Evolutionary conservation across 495 filamentous ascomycete genomes (phyloP), one percentile per base, ranked within the genome.

Genomic region (Trichoderma asperelloides): DNA sequence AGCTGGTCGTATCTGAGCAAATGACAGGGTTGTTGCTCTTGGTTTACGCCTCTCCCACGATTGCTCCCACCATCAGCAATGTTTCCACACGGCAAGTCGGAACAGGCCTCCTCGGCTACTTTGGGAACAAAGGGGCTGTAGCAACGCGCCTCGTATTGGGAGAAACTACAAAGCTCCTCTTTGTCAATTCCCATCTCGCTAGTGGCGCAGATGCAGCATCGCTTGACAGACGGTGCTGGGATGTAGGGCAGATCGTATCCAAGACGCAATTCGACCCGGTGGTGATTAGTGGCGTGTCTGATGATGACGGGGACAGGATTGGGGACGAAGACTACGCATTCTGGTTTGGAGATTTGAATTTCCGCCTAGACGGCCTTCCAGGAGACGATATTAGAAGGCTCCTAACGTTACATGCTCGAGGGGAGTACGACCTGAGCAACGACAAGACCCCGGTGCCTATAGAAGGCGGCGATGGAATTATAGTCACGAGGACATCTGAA

Each of bases 271-370:
- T 98, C 73, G 83, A 88, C 6, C 86, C 91, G 1, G 82, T 94
- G 21, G 79, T 80, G 51, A 78, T 87, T 65, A 81, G 83, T 3
- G 82, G 84, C 12, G 80, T 87, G 12, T 80, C 76, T 11, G 80
- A 83, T 39, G 81, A 82, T 41, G 75, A 75, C 1, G 78, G 78
- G 13, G 91, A 96, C 69, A 79, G 77, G n/a, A 88, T 99, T 68
- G 93, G 92, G 1, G 88, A 92, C 62, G 92, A 94, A 68, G 95
- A 98, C 74, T 93, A 96, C 77, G 84, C 88, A 1, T 96, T 98
- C 71, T 97, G 93, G 91, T 92, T 96, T 74, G 96, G 96, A 25
- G 96, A 99, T 76, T 82, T 99, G 11, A 99, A 99, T 76, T 99
- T 97, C 72, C 84, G 96, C 41, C 81, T 99, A 0, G 92, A 96